phyloP scores from a whole-genome alignment of 2,329 filamentous ascomycete species.

The Colletotrichum tanaceti region DNA sequence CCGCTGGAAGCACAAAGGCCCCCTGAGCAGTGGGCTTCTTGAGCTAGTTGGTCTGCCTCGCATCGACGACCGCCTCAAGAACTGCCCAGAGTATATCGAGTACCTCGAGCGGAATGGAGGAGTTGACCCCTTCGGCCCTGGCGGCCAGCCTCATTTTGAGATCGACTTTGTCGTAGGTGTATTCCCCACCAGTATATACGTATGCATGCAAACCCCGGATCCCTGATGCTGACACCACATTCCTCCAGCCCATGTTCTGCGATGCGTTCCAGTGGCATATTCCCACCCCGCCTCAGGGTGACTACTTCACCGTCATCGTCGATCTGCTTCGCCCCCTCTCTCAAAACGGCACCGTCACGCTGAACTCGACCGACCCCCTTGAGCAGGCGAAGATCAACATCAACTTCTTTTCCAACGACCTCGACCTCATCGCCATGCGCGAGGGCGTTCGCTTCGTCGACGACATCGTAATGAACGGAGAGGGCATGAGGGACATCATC shows the following conservation, averaged over 20 bases:
- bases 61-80: slow-evolving; percentile 65
- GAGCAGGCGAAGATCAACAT: slow-evolving; percentile 69
- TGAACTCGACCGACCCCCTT: slow-evolving; percentile 67
- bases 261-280: slow-evolving; percentile 62
- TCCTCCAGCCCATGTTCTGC: slow-evolving; percentile 58
- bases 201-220: not conserved
- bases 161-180: slow-evolving; percentile 65
- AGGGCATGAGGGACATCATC: slow-evolving; percentile 67
- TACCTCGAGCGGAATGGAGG: slow-evolving; percentile 56
- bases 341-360: slow-evolving; percentile 63
- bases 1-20: slow-evolving; percentile 52
- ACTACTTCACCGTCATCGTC: slow-evolving; percentile 67
- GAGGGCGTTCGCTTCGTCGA: slow-evolving; percentile 68
- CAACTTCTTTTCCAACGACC: slow-evolving; percentile 68
- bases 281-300: slow-evolving; percentile 55
- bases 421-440: slow-evolving; percentile 67
- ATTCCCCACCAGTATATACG: too few species aligned
- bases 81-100: slow-evolving; percentile 58
- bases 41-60: slow-evolving; percentile 67
- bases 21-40: slow-evolving; percentile 55
- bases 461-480: slow-evolving; percentile 68
- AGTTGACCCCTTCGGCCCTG: slow-evolving; percentile 65
- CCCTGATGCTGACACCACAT: not conserved
- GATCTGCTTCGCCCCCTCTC: slow-evolving; percentile 57
- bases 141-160: slow-evolving; percentile 70